A percentile compares a stretch with the other conserved stretches of the same genome.
Evolutionary conservation across 495 filamentous ascomycete genomes (phyloP).

Genomic region (Penicillium waksmanii): DNA sequence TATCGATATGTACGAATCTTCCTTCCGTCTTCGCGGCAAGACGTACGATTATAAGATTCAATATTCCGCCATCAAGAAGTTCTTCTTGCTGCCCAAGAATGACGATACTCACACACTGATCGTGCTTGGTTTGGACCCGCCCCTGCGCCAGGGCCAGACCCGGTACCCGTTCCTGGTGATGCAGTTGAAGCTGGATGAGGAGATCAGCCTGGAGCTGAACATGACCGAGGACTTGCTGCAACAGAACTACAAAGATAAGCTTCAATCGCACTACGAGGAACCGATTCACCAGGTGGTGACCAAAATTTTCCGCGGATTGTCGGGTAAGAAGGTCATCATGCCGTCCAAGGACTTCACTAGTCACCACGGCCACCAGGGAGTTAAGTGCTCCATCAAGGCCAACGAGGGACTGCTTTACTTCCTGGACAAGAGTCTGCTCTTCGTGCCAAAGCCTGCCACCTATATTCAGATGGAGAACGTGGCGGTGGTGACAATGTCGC

Average conservation of each 20-base stretch:
- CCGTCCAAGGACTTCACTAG: slow-evolving; percentile 93
- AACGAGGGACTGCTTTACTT: slow-evolving; percentile 97
- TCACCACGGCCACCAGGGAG: slow-evolving; percentile 90
- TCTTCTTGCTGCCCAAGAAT: slow-evolving; percentile 96
- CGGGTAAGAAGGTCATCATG: slow-evolving; percentile 89
- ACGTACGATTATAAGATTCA: slow-evolving; percentile 99
- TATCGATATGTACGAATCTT: slow-evolving; percentile 99
- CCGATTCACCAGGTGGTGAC: slow-evolving; percentile 90
- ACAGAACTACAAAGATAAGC: slow-evolving; percentile 85
- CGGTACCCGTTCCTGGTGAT: slow-evolving; percentile 98
- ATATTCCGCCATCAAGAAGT: slow-evolving; percentile 96
- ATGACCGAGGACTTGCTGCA: slow-evolving; percentile 85
- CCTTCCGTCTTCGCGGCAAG: slow-evolving; percentile 96
- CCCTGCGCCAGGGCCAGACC: slow-evolving; percentile 95
- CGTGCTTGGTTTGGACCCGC: slow-evolving; percentile 92
- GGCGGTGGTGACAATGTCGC: slow-evolving; percentile 87
- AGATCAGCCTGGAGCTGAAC: slow-evolving; percentile 95
- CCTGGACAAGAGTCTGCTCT: slow-evolving; percentile 97
- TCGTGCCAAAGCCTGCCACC: slow-evolving; percentile 96
- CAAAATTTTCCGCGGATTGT: slow-evolving; percentile 89
- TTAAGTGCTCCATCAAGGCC: slow-evolving; percentile 99
- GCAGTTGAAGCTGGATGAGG: slow-evolving; percentile 98
- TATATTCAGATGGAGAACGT: slow-evolving; percentile 95
- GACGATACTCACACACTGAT: slow-evolving; percentile 95
- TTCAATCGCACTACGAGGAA: slow-evolving; percentile 85